Evolutionary conservation across 345 rosid species (phyloP), one percentile per base, ranked within the genome.

Genomic region (rapeseed (Brassica napus)): DNA sequence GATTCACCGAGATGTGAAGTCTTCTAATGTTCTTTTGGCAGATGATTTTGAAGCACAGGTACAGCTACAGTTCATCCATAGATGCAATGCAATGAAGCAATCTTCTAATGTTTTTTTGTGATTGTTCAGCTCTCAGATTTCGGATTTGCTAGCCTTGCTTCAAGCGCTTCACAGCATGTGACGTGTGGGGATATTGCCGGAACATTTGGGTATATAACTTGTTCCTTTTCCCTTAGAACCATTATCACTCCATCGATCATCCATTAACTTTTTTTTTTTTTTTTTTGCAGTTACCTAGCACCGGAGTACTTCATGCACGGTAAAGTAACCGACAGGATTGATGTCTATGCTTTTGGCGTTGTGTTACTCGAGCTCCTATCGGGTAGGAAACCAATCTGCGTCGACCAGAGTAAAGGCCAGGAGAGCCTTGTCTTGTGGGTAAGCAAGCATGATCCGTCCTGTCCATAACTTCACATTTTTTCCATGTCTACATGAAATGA

Each of bases 361-460:
- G 96, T 95, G 71, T 87, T 93, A 31, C 94, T 95, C 55, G 99
- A 95, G 87, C 97, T 95, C 67, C 88, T 95, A 26, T 87, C 96
- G 2, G 96, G 99, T 21, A 91, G 92, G 86, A 89, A 82, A 89
- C 94, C 99, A n/a, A 93, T 95, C 66, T 80, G 82, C 69, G 77
- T 79, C 35, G 88, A 89, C 77, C 83, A 71, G 68, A 83, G 87
- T 0, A 89, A 90, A 81, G 96, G 90, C 64, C 89, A 83, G 74
- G 93, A 88, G 85, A 95, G 98, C 85, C 98, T 95, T 66, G 88
- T 91, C 77, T 82, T 95, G 88, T 95, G 99, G 99, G 98, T 95
- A 86, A 86, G 97, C 77, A 24, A 86, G 97, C 80, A 24, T 66
- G 31, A 12, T 6, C 65, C 58, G 49, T 55, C 61, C 61, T 44